These are phyloP conservation scores for Osmanthus fragrans DNA, from an alignment of 257 asterid species.

Conservation along the genomic window DNA sequence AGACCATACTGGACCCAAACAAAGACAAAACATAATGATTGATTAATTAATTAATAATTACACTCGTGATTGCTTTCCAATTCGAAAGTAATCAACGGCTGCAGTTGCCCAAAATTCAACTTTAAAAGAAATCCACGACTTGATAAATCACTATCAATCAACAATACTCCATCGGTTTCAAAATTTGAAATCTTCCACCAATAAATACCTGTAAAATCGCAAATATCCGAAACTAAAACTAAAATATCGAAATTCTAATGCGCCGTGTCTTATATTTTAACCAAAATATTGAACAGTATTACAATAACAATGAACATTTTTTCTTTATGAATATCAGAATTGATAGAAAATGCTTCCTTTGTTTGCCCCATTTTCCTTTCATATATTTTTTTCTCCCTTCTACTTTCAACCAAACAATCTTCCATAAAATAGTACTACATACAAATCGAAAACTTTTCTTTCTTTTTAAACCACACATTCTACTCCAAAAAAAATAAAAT, in stretches of 20 bases:
- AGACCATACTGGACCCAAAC: conserved; percentile 15
- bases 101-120: conserved; percentile 17
- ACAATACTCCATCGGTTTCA: not conserved
- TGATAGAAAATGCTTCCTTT: not conserved
- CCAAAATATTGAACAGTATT: not conserved
- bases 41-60: conserved; percentile 3
- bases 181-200: not conserved
- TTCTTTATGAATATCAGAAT: not conserved
- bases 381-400: too few species aligned
- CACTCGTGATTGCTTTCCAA: conserved; percentile 29
- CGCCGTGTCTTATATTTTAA: not conserved
- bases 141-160: not conserved
- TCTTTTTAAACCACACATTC: too few species aligned
- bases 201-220: not conserved
- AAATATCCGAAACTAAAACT: not conserved
- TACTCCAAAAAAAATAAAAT: too few species aligned
- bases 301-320: not conserved
- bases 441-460: too few species aligned
- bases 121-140: conserved; percentile 2
- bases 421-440: too few species aligned
- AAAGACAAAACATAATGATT: conserved; percentile 15
- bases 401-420: too few species aligned
- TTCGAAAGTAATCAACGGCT: conserved; percentile 5
- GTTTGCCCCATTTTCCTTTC: too few species aligned
- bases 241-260: not conserved